Percentiles rank a stretch among this genome's conserved stretches.
Evolutionary conservation across 2,329 filamentous ascomycete species (phyloP).

Genomic region (Xylariaceae sp.): DNA sequence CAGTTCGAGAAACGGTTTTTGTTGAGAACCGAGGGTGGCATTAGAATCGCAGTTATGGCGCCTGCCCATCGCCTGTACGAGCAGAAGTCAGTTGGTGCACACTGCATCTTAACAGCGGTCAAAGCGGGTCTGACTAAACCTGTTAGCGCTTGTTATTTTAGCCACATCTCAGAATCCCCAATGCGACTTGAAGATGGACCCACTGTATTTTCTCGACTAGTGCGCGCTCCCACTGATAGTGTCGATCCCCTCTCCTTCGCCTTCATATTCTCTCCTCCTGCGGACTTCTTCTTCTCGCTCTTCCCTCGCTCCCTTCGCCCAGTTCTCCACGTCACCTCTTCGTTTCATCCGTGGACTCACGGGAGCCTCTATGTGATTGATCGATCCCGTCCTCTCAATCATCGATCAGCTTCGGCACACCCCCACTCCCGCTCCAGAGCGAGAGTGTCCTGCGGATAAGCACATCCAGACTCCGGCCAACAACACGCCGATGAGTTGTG

Average conservation of each 20-base stretch:
- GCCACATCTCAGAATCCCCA: background rate
- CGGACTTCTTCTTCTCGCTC: background rate
- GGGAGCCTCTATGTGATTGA: conserved; percentile 9
- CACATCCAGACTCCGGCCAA: background rate
- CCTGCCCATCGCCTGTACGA: no score
- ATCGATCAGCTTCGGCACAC: conserved; percentile 10
- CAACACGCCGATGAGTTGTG: conserved; percentile 8
- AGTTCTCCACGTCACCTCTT: background rate
- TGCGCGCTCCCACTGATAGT: background rate
- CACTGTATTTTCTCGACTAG: background rate
- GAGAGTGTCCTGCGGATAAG: conserved; percentile 1
- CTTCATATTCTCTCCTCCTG: conserved; percentile 4
- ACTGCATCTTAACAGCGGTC: background rate
- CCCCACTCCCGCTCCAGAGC: background rate
- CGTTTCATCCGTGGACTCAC: background rate
- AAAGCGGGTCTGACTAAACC: background rate
- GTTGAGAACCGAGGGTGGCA: background rate
- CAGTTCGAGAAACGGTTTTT: background rate
- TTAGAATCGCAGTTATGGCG: background rate
- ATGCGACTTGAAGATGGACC: background rate
- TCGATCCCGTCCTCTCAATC: background rate
- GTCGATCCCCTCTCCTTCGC: background rate
- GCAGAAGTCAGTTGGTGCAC: background rate
- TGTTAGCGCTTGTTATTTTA: background rate
- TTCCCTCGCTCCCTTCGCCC: background rate